Base-by-base conservation (phyloP, 2,329 filamentous ascomycete species). In the Pestalotiopsis sp. region DNA sequence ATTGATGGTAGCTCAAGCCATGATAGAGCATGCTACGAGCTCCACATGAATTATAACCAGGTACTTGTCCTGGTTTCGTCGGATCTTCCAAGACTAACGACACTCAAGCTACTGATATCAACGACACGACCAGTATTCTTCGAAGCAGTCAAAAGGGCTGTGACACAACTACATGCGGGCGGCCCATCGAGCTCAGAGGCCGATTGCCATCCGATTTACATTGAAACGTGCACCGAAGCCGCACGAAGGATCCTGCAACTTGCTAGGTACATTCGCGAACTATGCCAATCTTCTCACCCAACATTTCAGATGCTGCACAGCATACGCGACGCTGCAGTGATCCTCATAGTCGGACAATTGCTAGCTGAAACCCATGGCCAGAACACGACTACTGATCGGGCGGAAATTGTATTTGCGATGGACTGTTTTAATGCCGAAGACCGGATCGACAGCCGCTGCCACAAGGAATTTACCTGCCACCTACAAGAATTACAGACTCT, bases 31-130 rank as follows among this genome's bases (percentile, higher is more conserved):
- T 76, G 78, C 66, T 84, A 81, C 73, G 75, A 81, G 57, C 74
- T 87, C 58, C 85, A 87, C 69, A 86, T 87, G 84, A 76, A 77
- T 66, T 82, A 84, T 72, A 85, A 87, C 70, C 81, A 82, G 74
- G 79, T 79, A 72, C 71, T 71, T 68, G 59, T 14, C 14, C 12
- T 3, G 12, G 25, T 11, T 20, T 31, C n/a, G 13, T n/a, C 13
- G 12, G 7, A 31, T 7, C 4, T 45, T 31, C 39, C 14, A 5
- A 23, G 36, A 20, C 63, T 66, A 20, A 66, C 31, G 13, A 14
- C n/a, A 45, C 12, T 23, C 36, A 41, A 86, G 81, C 81, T 87
- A 17, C 70, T 84, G n/a, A 83, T 87, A 61, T 77, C 87, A 14
- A 79, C 84, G 12, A 78, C 84, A 36, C 83, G 85, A 0, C 84